Evolutionary conservation across 805 yeast species (phyloP), one percentile per base, ranked within the genome.

Genomic region (Wickerhamiella allomyrinae): DNA sequence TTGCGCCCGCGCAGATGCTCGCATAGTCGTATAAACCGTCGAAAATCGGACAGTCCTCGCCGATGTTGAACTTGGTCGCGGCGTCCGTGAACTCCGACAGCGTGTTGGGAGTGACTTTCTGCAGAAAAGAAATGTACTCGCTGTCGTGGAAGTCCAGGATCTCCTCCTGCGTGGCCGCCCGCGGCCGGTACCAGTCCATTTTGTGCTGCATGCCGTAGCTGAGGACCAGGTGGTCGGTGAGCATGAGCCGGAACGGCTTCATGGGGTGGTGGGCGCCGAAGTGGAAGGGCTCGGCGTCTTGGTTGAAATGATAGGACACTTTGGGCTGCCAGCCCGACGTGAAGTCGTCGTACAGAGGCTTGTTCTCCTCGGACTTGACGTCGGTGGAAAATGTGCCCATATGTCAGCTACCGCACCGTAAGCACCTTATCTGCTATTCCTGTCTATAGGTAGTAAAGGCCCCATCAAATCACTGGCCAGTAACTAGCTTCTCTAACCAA

Each of bases 181-280:
- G 67, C 2, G 97, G 93, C 46, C 75, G 70, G 60, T 82, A 91
- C 22, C 86, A 62, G 57, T 91, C 97, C 95, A 89, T 84, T 50
- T 77, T 71, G 54, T 85, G 85, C 59, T 87, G 84, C 37, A 89
- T 65, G 44, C 84, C 84, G 61, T 91, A 89, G 11, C 80, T 77
- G 25, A 79, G 73, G 41, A 89, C 89, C 47, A 89, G 65, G 58
- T 87, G 95, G 62, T 89, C 96, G 0, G 98, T 89, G 36, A 89
- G 70, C 87, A 86, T 79, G 47, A 91, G 67, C 49, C 98, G 67
- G 60, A 87, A 84, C 13, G 98, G 98, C 59, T 89, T 89, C 98
- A 89, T 89, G n/a, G 98, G 98, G 61, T 89, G 98, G 46, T 77
- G 73, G 1, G 83, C 81, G 14, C 98, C 98, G 59, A 83, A 87